Evolutionary conservation across 208 protist genomes (phyloP).

Genomic region (Leishmania gerbilli): DNA sequence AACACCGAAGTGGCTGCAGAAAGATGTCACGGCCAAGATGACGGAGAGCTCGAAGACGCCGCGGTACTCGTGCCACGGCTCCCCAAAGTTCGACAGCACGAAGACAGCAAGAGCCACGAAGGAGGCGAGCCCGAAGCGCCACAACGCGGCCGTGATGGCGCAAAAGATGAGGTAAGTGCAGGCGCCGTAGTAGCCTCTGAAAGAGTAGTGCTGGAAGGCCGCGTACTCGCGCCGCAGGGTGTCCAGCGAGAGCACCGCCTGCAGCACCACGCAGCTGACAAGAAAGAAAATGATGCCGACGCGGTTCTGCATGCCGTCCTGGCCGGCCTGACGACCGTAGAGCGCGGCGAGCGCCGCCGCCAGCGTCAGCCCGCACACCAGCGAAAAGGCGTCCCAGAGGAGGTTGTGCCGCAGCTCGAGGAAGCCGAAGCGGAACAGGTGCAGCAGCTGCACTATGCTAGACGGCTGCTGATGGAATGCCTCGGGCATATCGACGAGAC

Average conservation of each 20-base stretch:
- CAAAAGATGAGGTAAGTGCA: slow-evolving; percentile 47
- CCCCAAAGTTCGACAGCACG: slow-evolving; percentile 48
- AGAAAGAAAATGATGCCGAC: slow-evolving; percentile 74
- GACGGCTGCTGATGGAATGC: slow-evolving; percentile 31
- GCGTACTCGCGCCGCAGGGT: slow-evolving; percentile 50
- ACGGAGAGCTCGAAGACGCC: slow-evolving; percentile 54
- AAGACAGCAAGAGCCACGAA: slow-evolving; percentile 46
- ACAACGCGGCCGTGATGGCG: slow-evolving; percentile 38
- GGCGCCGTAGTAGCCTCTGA: slow-evolving; percentile 58
- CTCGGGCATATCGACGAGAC: slow-evolving; percentile 31
- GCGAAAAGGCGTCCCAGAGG: slow-evolving; percentile 11
- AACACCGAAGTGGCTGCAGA: slow-evolving; percentile 49
- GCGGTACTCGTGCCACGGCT: slow-evolving; percentile 54
- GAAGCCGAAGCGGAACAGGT: slow-evolving; percentile 54
- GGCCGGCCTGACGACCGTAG: slow-evolving; percentile 53
- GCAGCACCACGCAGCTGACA: slow-evolving; percentile 59
- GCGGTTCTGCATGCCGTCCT: slow-evolving; percentile 68
- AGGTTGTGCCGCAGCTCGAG: slow-evolving; percentile 52
- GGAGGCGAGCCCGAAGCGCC: slow-evolving; percentile 43
- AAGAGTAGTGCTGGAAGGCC: slow-evolving; percentile 50
- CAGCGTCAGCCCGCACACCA: slow-evolving; percentile 31
- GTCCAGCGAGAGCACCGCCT: slow-evolving; percentile 51
- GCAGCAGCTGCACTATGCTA: slow-evolving; percentile 39
- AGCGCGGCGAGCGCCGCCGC: slow-evolving; percentile 45
- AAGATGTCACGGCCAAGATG: slow-evolving; percentile 54